Conservation (phyloP, 2,329 filamentous ascomycete species). For the Sphaerostilbella broomeana region DNA sequence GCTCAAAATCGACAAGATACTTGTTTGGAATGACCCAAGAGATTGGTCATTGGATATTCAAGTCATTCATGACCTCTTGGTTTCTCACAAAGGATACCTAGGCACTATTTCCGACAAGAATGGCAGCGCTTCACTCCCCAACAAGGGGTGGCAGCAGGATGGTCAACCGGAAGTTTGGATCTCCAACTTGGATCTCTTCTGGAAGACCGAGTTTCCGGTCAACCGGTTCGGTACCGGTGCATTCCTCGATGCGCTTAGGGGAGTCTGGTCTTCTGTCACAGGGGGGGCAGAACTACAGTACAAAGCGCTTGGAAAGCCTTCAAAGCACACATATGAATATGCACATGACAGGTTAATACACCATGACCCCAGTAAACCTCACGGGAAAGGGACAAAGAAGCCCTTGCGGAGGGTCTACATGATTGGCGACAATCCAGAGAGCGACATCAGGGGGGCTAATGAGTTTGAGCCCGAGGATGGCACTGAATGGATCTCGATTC, state of each 20-base stretch:
- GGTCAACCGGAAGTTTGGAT: conserved; percentile 78
- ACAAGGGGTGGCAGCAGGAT: conserved; percentile 75
- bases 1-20: conserved; percentile 79
- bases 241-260: conserved; percentile 75
- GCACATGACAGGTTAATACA: conserved; percentile 66
- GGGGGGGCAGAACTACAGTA: conserved; percentile 54
- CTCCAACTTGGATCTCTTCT: conserved; percentile 84
- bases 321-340: conserved; percentile 69
- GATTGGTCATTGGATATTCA: conserved; percentile 93
- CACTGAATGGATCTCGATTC: conserved; percentile 68
- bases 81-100: conserved; percentile 70
- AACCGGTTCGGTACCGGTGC: conserved; percentile 88
- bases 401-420: conserved; percentile 78
- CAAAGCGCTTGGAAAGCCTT: conserved; percentile 77
- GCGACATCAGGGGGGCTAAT: conserved; percentile 85
- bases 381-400: conserved; percentile 34
- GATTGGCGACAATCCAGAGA: conserved; percentile 86
- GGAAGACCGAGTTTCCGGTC: conserved; percentile 78
- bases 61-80: conserved; percentile 73
- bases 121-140: conserved; percentile 55
- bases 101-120: conserved; percentile 75
- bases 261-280: conserved; percentile 70
- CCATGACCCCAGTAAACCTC: conserved; percentile 19
- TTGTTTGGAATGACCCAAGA: conserved; percentile 91
- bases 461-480: conserved; percentile 59